A percentile compares a stretch with the other conserved stretches of the same genome.
Conservation (phyloP, 768 basidiomycete genomes). For the Galerina sulciceps region DNA sequence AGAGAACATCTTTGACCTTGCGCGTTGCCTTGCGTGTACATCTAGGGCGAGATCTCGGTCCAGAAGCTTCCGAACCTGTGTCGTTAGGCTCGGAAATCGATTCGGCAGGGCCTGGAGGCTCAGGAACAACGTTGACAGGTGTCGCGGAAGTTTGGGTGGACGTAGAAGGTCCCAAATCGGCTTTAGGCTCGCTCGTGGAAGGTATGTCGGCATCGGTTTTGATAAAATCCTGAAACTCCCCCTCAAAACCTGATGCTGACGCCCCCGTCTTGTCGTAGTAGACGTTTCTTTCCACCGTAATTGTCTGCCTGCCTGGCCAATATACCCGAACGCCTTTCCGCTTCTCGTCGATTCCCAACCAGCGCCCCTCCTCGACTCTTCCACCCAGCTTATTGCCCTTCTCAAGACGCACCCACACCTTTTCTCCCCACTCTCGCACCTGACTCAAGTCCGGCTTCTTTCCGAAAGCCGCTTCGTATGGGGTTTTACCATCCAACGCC, state of each 20-base stretch:
- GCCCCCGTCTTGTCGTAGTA: conserved; percentile 19
- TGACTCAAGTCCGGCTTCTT: conserved; percentile 33
- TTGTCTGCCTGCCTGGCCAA: conserved; percentile 29
- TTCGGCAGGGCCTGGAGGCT: no score
- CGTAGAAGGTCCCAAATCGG: no score
- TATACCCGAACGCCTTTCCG: conserved; percentile 33
- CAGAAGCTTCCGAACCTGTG: no score
- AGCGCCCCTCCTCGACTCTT: conserved; percentile 28
- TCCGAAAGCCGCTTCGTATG: conserved; percentile 28
- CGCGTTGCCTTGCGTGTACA: not conserved
- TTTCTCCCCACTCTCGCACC: conserved; percentile 35
- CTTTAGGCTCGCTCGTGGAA: not conserved
- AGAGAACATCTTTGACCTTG: conserved; percentile 4
- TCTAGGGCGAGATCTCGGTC: no score
- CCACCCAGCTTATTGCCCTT: conserved; percentile 22
- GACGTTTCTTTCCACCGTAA: conserved; percentile 33
- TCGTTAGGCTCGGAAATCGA: no score
- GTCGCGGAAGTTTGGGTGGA: not conserved
- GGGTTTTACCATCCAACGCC: conserved; percentile 28
- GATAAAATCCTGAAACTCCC: conserved; percentile 24
- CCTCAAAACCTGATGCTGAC: conserved; percentile 25
- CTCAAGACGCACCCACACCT: conserved; percentile 31
- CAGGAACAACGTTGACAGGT: not conserved
- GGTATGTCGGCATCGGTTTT: conserved; percentile 4
- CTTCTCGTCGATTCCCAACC: conserved; percentile 36